Base-by-base conservation (phyloP, 208 protist species). In the Trypanosomatidae sp. region DNA sequence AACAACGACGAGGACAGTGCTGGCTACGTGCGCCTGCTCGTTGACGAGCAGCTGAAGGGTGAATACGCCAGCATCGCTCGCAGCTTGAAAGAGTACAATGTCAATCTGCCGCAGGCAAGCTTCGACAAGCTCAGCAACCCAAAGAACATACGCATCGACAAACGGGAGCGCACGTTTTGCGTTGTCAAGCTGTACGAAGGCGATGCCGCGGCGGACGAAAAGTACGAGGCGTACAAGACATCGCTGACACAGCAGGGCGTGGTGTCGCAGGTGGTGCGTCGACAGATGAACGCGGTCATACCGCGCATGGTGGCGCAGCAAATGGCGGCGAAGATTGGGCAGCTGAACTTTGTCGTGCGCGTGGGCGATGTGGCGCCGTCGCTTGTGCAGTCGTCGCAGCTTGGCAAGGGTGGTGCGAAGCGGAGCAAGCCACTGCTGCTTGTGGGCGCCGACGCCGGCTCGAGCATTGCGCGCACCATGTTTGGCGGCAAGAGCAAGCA, bases 301-400 rank as follows among this genome's bases (percentile, higher is more conserved):
- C 56, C 66, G 27, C 47, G 66, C 35, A 70, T 70, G 49, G 61
- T 81, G 26, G 53, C 64, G 26, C 72, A 81, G 53, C 72, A 81
- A 51, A 47, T 81, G 11, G 42, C 48, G 18, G 72, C 67, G 11
- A 82, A 82, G 51, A 35, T 53, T 13, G 68, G 68, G 1, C 51
- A 59, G 18, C 48, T 82, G 15, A 71, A 65, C 57, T 74, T 58
- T 21, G 54, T 76, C 3, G 19, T 59, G 18, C 56, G 76, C 35
- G 25, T 54, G 2, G 35, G 28, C 18, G 58, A 76, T 27, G 26
- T 48, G 0, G 61, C 48, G 11, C 40, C 53, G 4, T 42, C 33
- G 25, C 44, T 67, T 5, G 21, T 25, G 2, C 33, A 15, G 6
- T 23, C 6, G 3, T n/a, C n/a, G n/a, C n/a, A n/a, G n/a, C n/a